These are phyloP conservation scores for Sporisorium reilianum DNA, from an alignment of 1,284 basidiomycete genomes.

Conservation along the genomic window DNA sequence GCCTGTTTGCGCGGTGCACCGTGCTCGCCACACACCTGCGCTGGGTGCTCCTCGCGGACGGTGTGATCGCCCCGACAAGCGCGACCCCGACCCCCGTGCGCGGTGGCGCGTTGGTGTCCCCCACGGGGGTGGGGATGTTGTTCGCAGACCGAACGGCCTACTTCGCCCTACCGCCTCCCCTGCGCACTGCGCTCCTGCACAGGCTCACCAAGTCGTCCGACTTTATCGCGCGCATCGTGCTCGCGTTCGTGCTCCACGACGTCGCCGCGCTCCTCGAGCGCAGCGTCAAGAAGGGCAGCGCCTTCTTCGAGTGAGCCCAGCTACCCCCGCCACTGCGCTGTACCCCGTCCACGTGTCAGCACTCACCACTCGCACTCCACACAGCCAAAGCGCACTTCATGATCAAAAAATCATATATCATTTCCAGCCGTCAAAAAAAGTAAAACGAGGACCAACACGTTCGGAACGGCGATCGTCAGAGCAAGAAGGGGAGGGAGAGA, in stretches of 20 bases:
- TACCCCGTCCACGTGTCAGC: too few relatives aligned
- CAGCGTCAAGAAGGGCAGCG: slow-evolving; percentile 73
- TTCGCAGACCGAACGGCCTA: slow-evolving; percentile 24
- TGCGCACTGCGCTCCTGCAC: slow-evolving; percentile 78
- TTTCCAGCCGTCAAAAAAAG: too few relatives aligned
- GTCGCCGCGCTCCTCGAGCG: slow-evolving; percentile 77
- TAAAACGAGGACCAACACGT: too few relatives aligned
- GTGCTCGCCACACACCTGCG: slow-evolving; percentile 12
- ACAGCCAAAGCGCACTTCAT: too few relatives aligned
- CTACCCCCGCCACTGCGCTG: too few relatives aligned
- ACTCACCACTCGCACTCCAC: too few relatives aligned
- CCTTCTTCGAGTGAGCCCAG: not conserved
- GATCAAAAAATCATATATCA: too few relatives aligned
- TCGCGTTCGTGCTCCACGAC: slow-evolving; percentile 88
- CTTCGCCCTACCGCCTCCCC: slow-evolving; percentile 69
- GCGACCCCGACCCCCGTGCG: not conserved
- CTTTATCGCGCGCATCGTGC: slow-evolving; percentile 88
- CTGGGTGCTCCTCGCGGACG: slow-evolving; percentile 15
- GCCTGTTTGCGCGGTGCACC: not conserved
- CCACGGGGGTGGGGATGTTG: slow-evolving; percentile 15
- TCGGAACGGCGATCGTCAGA: too few relatives aligned
- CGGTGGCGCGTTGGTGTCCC: not conserved
- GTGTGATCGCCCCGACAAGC: not conserved
- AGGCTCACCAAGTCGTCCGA: slow-evolving; percentile 84
- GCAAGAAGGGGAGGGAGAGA: not conserved